A percentile compares a stretch with the other conserved stretches of the same genome.
These are phyloP conservation scores for Canavalia ensiformis DNA, from an alignment of 306 rosid species.

Conservation along the genomic window DNA sequence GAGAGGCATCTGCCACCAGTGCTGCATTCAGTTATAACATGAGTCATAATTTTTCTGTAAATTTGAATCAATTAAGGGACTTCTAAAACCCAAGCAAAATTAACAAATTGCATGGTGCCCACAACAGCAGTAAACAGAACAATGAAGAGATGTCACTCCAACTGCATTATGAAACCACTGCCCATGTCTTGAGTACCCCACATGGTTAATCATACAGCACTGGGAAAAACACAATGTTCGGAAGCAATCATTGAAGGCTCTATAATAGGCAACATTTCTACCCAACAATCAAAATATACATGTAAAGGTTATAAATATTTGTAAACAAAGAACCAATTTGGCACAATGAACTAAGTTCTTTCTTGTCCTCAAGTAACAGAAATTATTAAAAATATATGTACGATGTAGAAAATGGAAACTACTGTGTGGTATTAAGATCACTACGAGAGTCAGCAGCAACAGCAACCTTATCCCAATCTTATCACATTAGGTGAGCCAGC, in stretches of 20 bases:
- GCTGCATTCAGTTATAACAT: conserved; percentile 61
- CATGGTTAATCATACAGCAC: neutral
- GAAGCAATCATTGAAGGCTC: neutral
- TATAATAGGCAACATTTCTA: neutral
- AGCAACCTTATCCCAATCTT: no score
- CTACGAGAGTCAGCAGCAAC: neutral
- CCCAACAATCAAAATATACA: conserved; percentile 4
- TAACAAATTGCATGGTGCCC: neutral
- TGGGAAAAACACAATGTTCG: neutral
- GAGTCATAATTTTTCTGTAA: conserved; percentile 2
- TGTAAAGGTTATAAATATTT: neutral
- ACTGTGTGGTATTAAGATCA: neutral
- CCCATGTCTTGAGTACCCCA: neutral
- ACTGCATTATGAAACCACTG: conserved; percentile 12
- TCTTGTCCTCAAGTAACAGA: neutral
- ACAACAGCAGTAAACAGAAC: neutral
- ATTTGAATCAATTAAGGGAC: conserved; percentile 21
- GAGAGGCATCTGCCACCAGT: conserved; percentile 90
- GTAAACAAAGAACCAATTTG: neutral
- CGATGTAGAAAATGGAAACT: neutral
- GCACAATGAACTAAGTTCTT: neutral
- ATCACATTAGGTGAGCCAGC: no score
- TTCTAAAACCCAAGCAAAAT: conserved; percentile 21
- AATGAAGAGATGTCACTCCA: conserved; percentile 33
- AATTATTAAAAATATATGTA: neutral